Conservation (phyloP, 2,329 filamentous ascomycete genomes). For the Apiospora arundinis region DNA sequence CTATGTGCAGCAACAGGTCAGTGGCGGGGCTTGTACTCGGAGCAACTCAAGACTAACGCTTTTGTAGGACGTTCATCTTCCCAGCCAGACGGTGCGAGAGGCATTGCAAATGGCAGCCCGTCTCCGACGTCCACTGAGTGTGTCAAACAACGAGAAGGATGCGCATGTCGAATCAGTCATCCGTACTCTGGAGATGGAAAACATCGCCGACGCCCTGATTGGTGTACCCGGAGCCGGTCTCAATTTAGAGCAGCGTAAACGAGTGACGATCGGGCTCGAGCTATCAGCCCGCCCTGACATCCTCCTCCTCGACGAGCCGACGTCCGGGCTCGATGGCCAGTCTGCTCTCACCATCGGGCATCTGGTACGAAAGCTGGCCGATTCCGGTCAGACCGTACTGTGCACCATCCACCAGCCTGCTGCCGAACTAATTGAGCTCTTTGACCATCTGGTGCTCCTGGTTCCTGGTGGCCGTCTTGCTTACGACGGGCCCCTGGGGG, state of each 20-base stretch:
- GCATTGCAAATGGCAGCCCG: too few relatives aligned
- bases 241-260: slow-evolving; percentile 70
- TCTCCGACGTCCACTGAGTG: too few relatives aligned
- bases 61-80: too few relatives aligned
- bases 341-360: slow-evolving; percentile 76
- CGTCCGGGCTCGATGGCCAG: slow-evolving; percentile 71
- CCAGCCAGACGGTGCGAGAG: too few relatives aligned
- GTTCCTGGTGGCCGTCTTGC: slow-evolving; percentile 75
- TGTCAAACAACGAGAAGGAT: slow-evolving; percentile 23
- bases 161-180: slow-evolving; percentile 27
- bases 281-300: slow-evolving; percentile 78
- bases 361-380: slow-evolving; percentile 69
- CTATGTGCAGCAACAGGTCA: too few relatives aligned
- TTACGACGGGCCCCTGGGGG: slow-evolving; percentile 72
- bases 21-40: too few relatives aligned
- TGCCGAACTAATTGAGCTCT: slow-evolving; percentile 72
- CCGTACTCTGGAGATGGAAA: slow-evolving; percentile 1
- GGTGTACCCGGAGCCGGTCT: background rate
- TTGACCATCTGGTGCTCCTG: slow-evolving; percentile 75
- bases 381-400: slow-evolving; percentile 71
- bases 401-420: slow-evolving; percentile 79
- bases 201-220: slow-evolving; percentile 7
- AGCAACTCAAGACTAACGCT: too few relatives aligned
- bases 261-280: slow-evolving; percentile 85
- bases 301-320: slow-evolving; percentile 75